Evolutionary conservation across 441 rosid species (phyloP), one percentile per base, ranked within the genome.

Genomic region (Gossypium laxum): DNA sequence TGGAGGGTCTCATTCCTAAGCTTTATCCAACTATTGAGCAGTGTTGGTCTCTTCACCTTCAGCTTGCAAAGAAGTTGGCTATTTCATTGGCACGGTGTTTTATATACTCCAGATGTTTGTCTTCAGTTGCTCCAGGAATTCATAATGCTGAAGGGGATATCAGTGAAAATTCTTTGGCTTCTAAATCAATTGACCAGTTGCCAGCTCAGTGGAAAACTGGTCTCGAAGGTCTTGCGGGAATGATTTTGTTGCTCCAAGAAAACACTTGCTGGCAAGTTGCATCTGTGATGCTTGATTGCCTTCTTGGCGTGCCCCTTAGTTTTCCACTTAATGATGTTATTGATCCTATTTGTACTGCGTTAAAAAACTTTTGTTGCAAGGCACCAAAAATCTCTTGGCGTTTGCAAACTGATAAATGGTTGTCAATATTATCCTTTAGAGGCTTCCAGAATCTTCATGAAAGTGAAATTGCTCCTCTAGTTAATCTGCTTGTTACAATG

Each of bases 351-450:
- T 89, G 91, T 78, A 76, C 77, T 34, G 86, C 82, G 15, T 79
- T 91, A 15, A 82, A 79, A 72, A 80, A 21, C 32, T 84, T 86
- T 65, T 78, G 86, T 50, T 74, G 78, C 71, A 76, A 79, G 77
- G 97, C 95, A 65, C 95, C 95, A 18, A 91, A 86, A 80, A 72
- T 89, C 67, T 73, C 84, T 55, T 91, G 89, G 95, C 97, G 95
- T 67, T 61, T 89, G 76, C 89, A 76, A 61, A 79, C 87, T 80
- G 91, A 88, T 79, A 86, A 86, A 81, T 91, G 93, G 95, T 73
- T 91, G 76, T 80, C 88, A 17, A 61, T 48, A 34, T 78, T 85
- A 69, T 77, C 83, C 69, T 69, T 67, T 14, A 83, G 90, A 79
- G 87, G 85, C 70, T 68, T 76, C 55, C 85, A 76, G 83, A 72